These are phyloP conservation scores for Mycena rebaudengoi DNA, from an alignment of 768 basidiomycete genomes.

Conservation along the genomic window DNA sequence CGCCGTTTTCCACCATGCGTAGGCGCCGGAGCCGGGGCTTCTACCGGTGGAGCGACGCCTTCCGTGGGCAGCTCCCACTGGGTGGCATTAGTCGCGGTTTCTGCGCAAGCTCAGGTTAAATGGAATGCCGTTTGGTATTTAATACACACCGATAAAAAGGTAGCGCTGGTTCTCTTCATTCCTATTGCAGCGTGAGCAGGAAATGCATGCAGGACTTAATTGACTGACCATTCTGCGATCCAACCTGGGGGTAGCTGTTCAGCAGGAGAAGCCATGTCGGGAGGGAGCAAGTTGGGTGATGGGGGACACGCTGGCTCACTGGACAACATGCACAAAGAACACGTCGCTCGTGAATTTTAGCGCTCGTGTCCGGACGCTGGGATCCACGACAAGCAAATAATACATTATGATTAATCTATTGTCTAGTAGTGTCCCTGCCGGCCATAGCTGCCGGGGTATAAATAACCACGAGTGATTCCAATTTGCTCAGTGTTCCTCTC, in stretches of 20 bases:
- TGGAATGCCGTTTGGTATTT: neutral
- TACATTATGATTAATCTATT: constrained; percentile 19
- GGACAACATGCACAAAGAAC: constrained; percentile 25
- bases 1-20: constrained; percentile 80
- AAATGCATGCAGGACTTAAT: neutral
- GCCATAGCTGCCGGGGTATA: neutral
- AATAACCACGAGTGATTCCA: no score
- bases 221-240: constrained; percentile 85
- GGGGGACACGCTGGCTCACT: constrained; percentile 27
- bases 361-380: neutral
- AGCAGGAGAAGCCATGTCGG: constrained; percentile 58
- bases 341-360: constrained; percentile 7
- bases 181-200: constrained; percentile 53
- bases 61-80: constrained; percentile 88
- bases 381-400: neutral
- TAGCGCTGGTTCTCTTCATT: constrained; percentile 82
- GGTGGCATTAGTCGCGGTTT: constrained; percentile 81
- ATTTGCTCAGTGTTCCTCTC: no score
- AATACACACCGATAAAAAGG: constrained; percentile 84
- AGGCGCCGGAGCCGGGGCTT: no score
- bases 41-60: constrained; percentile 39
- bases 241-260: constrained; percentile 90
- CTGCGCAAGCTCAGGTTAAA: constrained; percentile 51
- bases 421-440: constrained; percentile 9
- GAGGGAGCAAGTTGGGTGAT: constrained; percentile 25